Evolutionary conservation across 2,329 filamentous ascomycete species (phyloP).

Genomic region (Diaporthe ilicicola): DNA sequence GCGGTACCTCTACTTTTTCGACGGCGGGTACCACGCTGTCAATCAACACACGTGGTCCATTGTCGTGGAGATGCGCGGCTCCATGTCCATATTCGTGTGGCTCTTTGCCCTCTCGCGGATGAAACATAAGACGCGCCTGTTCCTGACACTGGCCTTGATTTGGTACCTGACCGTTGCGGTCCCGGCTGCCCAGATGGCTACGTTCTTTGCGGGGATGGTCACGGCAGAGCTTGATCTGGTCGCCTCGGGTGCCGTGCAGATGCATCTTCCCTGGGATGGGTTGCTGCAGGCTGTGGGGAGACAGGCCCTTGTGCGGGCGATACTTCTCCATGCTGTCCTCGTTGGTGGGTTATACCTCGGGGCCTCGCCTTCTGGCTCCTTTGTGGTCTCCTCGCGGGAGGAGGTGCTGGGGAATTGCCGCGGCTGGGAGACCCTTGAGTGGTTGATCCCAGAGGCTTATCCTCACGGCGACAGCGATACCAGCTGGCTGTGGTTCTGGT

Average conservation of each 20-base stretch:
- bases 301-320: not conserved
- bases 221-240: slow-evolving; percentile 24
- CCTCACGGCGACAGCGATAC: slow-evolving; percentile 1
- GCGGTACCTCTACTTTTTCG: slow-evolving; percentile 29
- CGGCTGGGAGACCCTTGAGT: slow-evolving; percentile 28
- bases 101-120: slow-evolving; percentile 19
- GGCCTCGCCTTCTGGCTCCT: slow-evolving; percentile 22
- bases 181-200: slow-evolving; percentile 14
- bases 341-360: slow-evolving; percentile 24
- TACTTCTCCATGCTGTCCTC: slow-evolving; percentile 3
- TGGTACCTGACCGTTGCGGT: slow-evolving; percentile 13
- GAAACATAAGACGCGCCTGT: slow-evolving; percentile 2
- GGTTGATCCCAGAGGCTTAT: slow-evolving; percentile 23
- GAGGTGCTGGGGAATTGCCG: slow-evolving; percentile 20
- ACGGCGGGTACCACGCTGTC: slow-evolving; percentile 14
- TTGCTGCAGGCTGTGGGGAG: not conserved
- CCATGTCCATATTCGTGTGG: slow-evolving; percentile 28
- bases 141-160: slow-evolving; percentile 21
- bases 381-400: not conserved
- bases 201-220: slow-evolving; percentile 30
- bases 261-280: slow-evolving; percentile 28
- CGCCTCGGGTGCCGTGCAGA: not conserved
- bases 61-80: slow-evolving; percentile 31
- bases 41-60: slow-evolving; percentile 34
- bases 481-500: slow-evolving; percentile 26